Evolutionary conservation across 2,329 filamentous ascomycete genomes (phyloP).

Genomic region (Tolypocladium nubicola): DNA sequence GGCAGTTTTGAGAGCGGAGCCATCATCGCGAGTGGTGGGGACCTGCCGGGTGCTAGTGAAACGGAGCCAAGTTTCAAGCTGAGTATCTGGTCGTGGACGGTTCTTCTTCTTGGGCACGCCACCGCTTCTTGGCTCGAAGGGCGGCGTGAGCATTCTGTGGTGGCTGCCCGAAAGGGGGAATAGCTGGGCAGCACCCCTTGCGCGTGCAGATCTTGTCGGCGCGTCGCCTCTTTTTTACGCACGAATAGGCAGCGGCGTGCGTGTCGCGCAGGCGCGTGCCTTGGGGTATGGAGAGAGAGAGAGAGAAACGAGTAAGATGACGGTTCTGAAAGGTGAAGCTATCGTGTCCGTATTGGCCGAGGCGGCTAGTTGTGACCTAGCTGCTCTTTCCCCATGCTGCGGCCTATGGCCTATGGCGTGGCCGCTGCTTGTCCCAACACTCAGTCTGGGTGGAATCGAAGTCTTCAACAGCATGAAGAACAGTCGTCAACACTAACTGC

Average conservation of each 20-base stretch:
- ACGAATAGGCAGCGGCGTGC: background rate
- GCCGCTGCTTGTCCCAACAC: background rate
- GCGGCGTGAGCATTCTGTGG: background rate
- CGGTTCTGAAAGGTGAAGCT: background rate
- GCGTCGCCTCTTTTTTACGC: background rate
- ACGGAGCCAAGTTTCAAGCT: slow-evolving; percentile 7
- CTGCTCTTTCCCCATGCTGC: no score
- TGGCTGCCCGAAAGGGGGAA: background rate
- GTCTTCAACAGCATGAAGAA: background rate
- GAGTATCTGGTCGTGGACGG: background rate
- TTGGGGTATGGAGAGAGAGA: background rate
- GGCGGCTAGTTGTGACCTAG: background rate
- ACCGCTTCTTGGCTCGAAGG: background rate
- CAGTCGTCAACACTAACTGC: no score
- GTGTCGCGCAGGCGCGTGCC: background rate
- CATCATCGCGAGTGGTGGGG: slow-evolving; percentile 1
- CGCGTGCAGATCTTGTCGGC: background rate
- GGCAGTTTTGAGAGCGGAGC: background rate
- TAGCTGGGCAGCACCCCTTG: background rate
- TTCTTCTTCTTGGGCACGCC: background rate
- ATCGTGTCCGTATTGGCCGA: background rate
- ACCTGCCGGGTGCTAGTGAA: slow-evolving; percentile 4
- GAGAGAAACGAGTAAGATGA: background rate
- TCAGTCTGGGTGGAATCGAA: background rate
- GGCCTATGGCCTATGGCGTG: background rate